Percentiles rank a stretch among this genome's conserved stretches.
Conservation (phyloP, 805 yeast species). For the Saitoella complicata region DNA sequence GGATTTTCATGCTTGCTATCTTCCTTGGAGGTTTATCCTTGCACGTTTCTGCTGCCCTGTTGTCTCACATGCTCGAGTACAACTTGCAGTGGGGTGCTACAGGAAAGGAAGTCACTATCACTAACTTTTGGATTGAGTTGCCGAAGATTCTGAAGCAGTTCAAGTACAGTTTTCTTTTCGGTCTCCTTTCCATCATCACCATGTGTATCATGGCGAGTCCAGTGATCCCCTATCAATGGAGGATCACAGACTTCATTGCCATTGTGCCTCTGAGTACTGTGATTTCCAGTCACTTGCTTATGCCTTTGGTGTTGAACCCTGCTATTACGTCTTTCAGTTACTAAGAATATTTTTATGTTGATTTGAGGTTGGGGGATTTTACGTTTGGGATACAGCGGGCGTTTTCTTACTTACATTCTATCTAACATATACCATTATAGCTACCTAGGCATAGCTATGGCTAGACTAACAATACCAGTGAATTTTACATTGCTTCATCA, state of each 20-base stretch:
- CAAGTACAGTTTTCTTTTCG: slow-evolving; percentile 5
- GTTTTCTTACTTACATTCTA: no score
- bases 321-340: slow-evolving; percentile 5
- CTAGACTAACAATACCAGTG: no score
- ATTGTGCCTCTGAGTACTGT: no score
- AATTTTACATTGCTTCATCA: no score
- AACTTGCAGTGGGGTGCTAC: slow-evolving; percentile 12
- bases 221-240: no score
- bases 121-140: slow-evolving; percentile 9
- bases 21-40: slow-evolving; percentile 10
- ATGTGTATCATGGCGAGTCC: no score
- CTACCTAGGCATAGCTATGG: no score
- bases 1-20: slow-evolving; percentile 5
- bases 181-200: no score
- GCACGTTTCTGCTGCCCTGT: slow-evolving; percentile 7
- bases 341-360: background rate
- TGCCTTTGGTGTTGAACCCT: slow-evolving; percentile 10
- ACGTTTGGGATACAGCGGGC: no score
- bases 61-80: slow-evolving; percentile 8
- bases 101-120: slow-evolving; percentile 7
- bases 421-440: no score
- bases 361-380: no score
- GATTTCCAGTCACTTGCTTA: slow-evolving; percentile 3
- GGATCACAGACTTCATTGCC: no score
- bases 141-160: slow-evolving; percentile 8